Evolutionary conservation across 306 rosid genomes (phyloP).

Genomic region (Cicer arietinum): DNA sequence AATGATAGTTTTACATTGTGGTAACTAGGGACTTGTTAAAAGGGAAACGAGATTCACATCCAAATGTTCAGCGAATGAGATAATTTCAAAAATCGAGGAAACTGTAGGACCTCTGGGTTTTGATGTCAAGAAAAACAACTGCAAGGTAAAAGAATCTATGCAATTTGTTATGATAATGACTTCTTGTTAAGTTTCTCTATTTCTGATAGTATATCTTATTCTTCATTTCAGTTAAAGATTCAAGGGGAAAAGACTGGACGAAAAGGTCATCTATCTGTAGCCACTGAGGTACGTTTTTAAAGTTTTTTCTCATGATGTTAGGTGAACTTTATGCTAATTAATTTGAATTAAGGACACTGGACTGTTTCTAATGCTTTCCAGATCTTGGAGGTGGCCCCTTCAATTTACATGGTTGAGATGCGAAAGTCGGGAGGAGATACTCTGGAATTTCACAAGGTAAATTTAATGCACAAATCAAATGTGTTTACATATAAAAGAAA

Average conservation of each 20-base stretch:
- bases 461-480: constrained; percentile 3
- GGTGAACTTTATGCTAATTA: neutral
- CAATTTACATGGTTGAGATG: constrained; percentile 87
- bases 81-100: constrained; percentile 77
- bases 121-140: constrained; percentile 86
- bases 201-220: constrained; percentile 36
- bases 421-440: constrained; percentile 94
- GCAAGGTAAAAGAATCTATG: constrained; percentile 61
- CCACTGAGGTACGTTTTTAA: constrained; percentile 72
- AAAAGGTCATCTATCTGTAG: constrained; percentile 88
- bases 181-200: constrained; percentile 15
- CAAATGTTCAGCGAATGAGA: constrained; percentile 86
- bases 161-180: neutral
- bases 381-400: constrained; percentile 96
- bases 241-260: constrained; percentile 91
- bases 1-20: constrained; percentile 27
- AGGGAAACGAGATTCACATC: constrained; percentile 92
- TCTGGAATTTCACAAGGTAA: constrained; percentile 88
- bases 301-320: neutral
- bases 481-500: neutral
- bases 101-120: constrained; percentile 89
- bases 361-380: constrained; percentile 48
- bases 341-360: neutral
- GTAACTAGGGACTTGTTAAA: constrained; percentile 77
- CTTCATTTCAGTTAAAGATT: constrained; percentile 71